Percentiles rank a stretch among this genome's conserved stretches.
These are phyloP conservation scores for Glycine soja DNA, from an alignment of 306 rosid genomes.

Conservation along the genomic window DNA sequence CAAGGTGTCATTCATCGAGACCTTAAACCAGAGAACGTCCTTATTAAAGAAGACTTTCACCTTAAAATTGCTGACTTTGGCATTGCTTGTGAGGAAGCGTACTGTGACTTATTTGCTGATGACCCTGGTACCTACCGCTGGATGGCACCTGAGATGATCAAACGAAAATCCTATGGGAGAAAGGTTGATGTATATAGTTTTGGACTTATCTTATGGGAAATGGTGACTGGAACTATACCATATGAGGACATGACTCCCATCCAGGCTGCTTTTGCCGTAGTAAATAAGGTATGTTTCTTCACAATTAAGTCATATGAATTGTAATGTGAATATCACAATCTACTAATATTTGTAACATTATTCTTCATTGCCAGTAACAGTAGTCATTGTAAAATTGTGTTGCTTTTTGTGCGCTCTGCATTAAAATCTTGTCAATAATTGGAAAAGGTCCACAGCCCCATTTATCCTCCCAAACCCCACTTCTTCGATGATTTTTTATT, in stretches of 20 bases:
- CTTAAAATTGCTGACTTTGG: constrained; percentile 97
- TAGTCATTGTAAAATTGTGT: constrained; percentile 1
- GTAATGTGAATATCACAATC: constrained; percentile 9
- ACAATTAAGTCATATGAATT: constrained; percentile 27
- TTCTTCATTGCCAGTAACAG: background rate
- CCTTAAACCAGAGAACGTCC: constrained; percentile 92
- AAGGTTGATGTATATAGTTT: constrained; percentile 95
- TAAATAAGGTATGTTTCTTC: constrained; percentile 73
- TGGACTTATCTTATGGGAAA: constrained; percentile 93
- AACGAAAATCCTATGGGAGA: constrained; percentile 76
- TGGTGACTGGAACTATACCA: constrained; percentile 84
- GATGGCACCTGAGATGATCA: constrained; percentile 99
- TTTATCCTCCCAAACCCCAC: background rate
- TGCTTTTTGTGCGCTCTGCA: background rate
- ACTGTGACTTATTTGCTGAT: constrained; percentile 78
- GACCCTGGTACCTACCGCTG: constrained; percentile 98
- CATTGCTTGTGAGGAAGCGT: constrained; percentile 86
- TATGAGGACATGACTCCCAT: constrained; percentile 94
- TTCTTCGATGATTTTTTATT: background rate
- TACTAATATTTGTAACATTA: background rate
- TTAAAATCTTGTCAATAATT: background rate
- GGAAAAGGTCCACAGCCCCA: constrained; percentile 1
- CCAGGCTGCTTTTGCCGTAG: constrained; percentile 98
- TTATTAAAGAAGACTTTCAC: constrained; percentile 68
- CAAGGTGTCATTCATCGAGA: constrained; percentile 91